Base-by-base conservation (phyloP, 805 yeast genomes). In the Cyberlindnera misumaiensis region DNA sequence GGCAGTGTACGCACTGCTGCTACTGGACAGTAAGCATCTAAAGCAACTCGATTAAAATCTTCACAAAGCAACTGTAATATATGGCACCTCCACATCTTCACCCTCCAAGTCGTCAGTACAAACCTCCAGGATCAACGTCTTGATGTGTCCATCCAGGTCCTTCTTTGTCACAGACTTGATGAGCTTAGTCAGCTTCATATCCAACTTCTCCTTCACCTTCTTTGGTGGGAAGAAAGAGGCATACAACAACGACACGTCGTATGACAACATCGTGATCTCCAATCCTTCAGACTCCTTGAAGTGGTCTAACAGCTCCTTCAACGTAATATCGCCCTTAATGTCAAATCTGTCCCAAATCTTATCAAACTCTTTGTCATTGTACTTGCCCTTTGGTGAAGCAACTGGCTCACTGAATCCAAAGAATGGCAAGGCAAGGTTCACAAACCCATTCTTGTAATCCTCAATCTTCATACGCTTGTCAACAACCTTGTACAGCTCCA, bases 321-420 rank as follows among this genome's bases (percentile, higher is more conserved):
- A 72, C 11, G 93, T 85, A 37, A 85, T 63, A 54, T 89, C 81
- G 39, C 89, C 89, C 40, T 75, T 56, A 36, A 90, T 64, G 52
- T 83, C 90, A 60, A 90, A 90, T 60, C 97, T 75, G 55, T 87
- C 96, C 98, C 98, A 93, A 53, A 90, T 87, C 62, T 73, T 77
- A 63, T 93, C 98, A 54, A 85, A 82, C 47, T 70, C 71, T 58
- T 82, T 84, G 43, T 63, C 73, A 53, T 88, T 88, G 63, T 88
- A 89, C 58, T 81, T 77, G 41, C 84, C 83, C 63, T 84, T 80
- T 34, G 83, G 75, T 28, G 96, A 86, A 34, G 80, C 81, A 53
- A 93, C 79, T 38, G 98, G 98, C 65, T 93, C 98, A 10, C 96
- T 86, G 60, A 93, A 93, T 7, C 96, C 97, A 58, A 93, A 78